Evolutionary conservation across 2,329 filamentous ascomycete species (phyloP), one percentile per base, ranked within the genome.

Genomic region (Arthrobotrys musiformis): DNA sequence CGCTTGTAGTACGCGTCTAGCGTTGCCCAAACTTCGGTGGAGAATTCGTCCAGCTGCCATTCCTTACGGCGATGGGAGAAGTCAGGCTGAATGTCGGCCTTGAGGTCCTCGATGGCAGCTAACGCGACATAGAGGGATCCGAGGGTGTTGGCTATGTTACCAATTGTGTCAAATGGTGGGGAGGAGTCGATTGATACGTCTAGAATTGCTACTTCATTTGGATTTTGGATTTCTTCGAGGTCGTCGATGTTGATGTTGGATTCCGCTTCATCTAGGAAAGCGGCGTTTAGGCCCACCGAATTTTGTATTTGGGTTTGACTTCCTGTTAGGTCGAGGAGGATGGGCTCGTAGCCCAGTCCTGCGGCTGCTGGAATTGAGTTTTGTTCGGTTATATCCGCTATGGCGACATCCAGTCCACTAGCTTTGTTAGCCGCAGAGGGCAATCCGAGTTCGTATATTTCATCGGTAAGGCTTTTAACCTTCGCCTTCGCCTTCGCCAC

Each of bases 61-160:
- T 17, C 15, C 30, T 54, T 42, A 8, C 44, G 44, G 15, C 9
- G 9, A 15, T 5, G 4, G n/a, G 26, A 66, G 33, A 56, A 66
- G 15, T 66, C 62, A 5, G 62, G 62, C 22, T 66, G 62, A 0
- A 52, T n/a, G 37, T 66, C 48, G 1, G 46, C 62, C 11, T 44
- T 67, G 6, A 56, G 22, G 4, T 30, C 9, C 44, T 22, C 13
- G 4, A 67, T 56, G 8, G 19, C 13, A 4, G 28, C 13, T 30
- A 67, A 7, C 22, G 22, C 35, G 4, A 11, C 8, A 30, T 52
- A 33, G 6, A 66, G 26, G 22, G 24, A 24, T 6, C 19, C 50
- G 13, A 66, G 61, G 28, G 28, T 9, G n/a, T 19, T 26, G 28
- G 44, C n/a, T 3, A 50, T 35, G 15, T 15, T 22, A 5, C 4